Conservation (phyloP, 306 rosid species). For the Gastrolobium villosum region DNA sequence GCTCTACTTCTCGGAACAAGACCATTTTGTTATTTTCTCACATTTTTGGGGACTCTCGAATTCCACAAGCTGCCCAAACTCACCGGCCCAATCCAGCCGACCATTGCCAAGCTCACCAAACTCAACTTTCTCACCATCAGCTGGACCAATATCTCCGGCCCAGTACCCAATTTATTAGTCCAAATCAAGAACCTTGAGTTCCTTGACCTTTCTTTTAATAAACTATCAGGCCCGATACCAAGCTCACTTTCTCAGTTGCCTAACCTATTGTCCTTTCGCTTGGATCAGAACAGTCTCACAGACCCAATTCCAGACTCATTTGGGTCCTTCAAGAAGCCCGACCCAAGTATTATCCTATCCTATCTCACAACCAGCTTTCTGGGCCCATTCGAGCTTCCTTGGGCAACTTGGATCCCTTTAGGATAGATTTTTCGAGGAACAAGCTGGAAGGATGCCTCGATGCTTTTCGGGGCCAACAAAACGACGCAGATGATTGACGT, state of each 20-base stretch:
- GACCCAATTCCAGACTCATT: slow-evolving; percentile 60
- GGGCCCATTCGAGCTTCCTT: slow-evolving; percentile 68
- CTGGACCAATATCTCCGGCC: slow-evolving; percentile 69
- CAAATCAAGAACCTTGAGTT: slow-evolving; percentile 58
- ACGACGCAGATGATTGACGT: slow-evolving; percentile 55
- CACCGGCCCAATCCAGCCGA: slow-evolving; percentile 70
- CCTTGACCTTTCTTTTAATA: slow-evolving; percentile 65
- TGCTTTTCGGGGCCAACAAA: slow-evolving; percentile 65
- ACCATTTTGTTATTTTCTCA: slow-evolving; percentile 62
- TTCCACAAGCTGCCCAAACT: slow-evolving; percentile 72
- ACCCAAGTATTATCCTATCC: slow-evolving; percentile 37
- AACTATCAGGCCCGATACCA: slow-evolving; percentile 66
- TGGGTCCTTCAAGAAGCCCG: slow-evolving; percentile 51
- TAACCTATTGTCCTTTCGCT: slow-evolving; percentile 32
- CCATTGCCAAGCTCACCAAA: slow-evolving; percentile 63
- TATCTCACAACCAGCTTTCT: slow-evolving; percentile 65
- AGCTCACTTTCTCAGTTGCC: slow-evolving; percentile 67
- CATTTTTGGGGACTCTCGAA: slow-evolving; percentile 58
- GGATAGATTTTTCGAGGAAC: slow-evolving; percentile 69
- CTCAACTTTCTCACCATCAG: slow-evolving; percentile 59
- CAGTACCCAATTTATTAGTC: slow-evolving; percentile 69
- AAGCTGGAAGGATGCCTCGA: slow-evolving; percentile 73
- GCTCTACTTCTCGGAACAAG: too few relatives aligned
- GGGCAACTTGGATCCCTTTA: slow-evolving; percentile 39
- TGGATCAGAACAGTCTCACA: slow-evolving; percentile 63